phyloP scores from a whole-genome alignment of 202 grass and related monocot species.

The Carex sylvatica region DNA sequence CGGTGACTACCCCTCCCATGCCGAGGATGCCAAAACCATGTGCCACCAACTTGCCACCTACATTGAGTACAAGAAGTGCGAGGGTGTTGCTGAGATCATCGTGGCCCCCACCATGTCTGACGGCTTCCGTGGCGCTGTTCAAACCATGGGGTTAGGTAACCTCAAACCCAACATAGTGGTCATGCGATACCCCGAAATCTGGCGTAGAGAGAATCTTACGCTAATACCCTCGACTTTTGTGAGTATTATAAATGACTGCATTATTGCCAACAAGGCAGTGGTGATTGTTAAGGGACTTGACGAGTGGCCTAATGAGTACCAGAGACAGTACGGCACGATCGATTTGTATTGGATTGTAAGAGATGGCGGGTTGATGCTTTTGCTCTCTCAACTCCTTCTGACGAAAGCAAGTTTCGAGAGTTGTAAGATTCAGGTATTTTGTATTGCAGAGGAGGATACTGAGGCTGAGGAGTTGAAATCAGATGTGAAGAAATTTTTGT shows the following conservation, averaged over 20 bases:
- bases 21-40: conserved; percentile 86
- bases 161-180: conserved; percentile 97
- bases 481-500: conserved; percentile 95
- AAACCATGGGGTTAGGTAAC: conserved; percentile 97
- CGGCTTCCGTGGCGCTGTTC: conserved; percentile 80
- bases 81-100: conserved; percentile 91
- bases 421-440: conserved; percentile 98
- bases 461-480: conserved; percentile 93
- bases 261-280: conserved; percentile 97
- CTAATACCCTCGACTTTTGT: conserved; percentile 97
- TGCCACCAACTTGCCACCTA: conserved; percentile 80
- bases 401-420: conserved; percentile 93
- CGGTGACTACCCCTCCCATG: conserved; percentile 90
- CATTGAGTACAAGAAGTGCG: conserved; percentile 93
- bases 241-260: conserved; percentile 95
- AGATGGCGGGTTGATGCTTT: conserved; percentile 95
- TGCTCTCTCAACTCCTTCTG: conserved; percentile 87
- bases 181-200: conserved; percentile 97
- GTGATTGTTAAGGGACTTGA: conserved; percentile 97
- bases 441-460: conserved; percentile 92
- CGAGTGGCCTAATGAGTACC: conserved; percentile 97
- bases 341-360: conserved; percentile 99
- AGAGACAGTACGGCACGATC: conserved; percentile 89
- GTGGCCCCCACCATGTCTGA: conserved; percentile 93
- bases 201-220: conserved; percentile 87